Percentiles rank a stretch among this genome's conserved stretches.
Evolutionary conservation across 2,329 filamentous ascomycete species (phyloP).

Genomic region (Nemania diffusa): DNA sequence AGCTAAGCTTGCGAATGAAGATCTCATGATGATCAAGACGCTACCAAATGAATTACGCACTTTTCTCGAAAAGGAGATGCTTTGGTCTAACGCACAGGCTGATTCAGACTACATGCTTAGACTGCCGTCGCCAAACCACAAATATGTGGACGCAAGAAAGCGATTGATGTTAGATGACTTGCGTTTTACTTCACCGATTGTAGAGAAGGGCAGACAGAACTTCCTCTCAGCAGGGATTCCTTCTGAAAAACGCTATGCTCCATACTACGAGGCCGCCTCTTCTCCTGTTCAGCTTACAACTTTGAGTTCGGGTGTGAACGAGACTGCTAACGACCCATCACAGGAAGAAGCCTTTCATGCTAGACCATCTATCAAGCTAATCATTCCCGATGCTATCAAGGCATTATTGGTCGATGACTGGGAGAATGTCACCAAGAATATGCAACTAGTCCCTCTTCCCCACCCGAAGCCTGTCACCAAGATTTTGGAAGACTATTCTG

Average conservation of each 20-base stretch:
- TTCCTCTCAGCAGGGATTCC: slow-evolving; percentile 38
- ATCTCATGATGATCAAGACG: neutral
- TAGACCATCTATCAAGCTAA: slow-evolving; percentile 85
- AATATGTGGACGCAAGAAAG: slow-evolving; percentile 26
- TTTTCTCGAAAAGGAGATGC: slow-evolving; percentile 20
- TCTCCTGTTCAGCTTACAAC: neutral
- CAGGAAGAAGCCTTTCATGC: slow-evolving; percentile 90
- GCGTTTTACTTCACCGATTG: slow-evolving; percentile 10
- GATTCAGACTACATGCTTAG: slow-evolving; percentile 23
- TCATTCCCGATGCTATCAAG: slow-evolving; percentile 90
- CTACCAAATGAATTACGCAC: neutral
- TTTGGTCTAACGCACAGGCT: slow-evolving; percentile 13
- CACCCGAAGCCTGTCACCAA: slow-evolving; percentile 77
- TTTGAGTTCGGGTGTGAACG: neutral
- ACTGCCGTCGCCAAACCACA: slow-evolving; percentile 19
- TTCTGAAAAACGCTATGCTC: slow-evolving; percentile 33
- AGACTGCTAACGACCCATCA: slow-evolving; percentile 28
- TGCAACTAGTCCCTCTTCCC: slow-evolving; percentile 87
- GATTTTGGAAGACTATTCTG: slow-evolving; percentile 84
- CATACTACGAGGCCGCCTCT: slow-evolving; percentile 14
- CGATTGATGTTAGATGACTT: slow-evolving; percentile 9
- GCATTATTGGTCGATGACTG: slow-evolving; percentile 95
- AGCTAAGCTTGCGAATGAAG: neutral
- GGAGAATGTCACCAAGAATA: slow-evolving; percentile 98
- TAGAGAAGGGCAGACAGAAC: neutral